Evolutionary conservation across 768 basidiomycete genomes (phyloP), one percentile per base, ranked within the genome.

Genomic region (Tylopilus sp.): DNA sequence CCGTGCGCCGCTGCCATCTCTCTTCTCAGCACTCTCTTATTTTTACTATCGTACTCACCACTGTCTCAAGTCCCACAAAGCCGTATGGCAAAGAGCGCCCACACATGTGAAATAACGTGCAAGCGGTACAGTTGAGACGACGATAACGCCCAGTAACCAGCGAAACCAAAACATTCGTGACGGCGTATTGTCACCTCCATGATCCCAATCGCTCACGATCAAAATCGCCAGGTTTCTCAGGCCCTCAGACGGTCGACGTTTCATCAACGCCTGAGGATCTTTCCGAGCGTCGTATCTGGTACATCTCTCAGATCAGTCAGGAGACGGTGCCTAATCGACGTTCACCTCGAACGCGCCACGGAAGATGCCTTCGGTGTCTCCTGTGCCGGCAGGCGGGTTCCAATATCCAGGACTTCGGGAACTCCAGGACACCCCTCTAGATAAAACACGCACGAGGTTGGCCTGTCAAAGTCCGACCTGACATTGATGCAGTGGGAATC

Each of bases 161-260:
- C 26, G 25, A 42, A 26, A 25, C 41, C 40, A 47, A 52, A 36
- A 22, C n/a, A n/a, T 15, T 18, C 11, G 17, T 56, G 48, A 36
- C 44, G n/a, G 44, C 9, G 31, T 18, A 17, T 33, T 21, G 47
- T 31, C 47, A 23, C 33, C 22, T 30, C 38, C 35, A 33, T 28
- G 31, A 31, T 31, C 28, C n/a, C 28, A 28, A 25, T 36, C 22
- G 11, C 40, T 50, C 38, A 36, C 26, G 20, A 44, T 48, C 17
- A 49, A 36, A 26, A 20, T 52, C 20, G 11, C 22, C 22, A 18
- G 48, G 28, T n/a, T 48, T 55, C 48, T 41, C 52, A 54, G 40
- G n/a, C n/a, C n/a, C n/a, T n/a, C n/a, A n/a, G 40, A 18, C 17
- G 13, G 49, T 18, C 48, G 33, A 30, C 20, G 52, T 58, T 58